These are phyloP conservation scores for Curvularia sp. DNA, from an alignment of 2,329 filamentous ascomycete species.

Conservation along the genomic window DNA sequence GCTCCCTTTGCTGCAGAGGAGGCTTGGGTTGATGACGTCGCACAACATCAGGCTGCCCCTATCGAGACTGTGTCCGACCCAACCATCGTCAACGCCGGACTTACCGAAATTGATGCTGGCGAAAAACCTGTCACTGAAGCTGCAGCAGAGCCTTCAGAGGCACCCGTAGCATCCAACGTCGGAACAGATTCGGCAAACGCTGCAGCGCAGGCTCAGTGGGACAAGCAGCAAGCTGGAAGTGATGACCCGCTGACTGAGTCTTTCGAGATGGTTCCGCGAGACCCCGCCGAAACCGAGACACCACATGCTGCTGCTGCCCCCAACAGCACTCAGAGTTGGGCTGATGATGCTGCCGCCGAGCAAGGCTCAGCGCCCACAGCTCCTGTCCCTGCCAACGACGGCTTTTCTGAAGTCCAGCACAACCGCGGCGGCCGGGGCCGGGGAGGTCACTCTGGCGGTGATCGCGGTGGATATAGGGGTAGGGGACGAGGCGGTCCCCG, in stretches of 20 bases:
- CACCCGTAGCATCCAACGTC: slow-evolving; percentile 50
- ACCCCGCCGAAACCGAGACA: slow-evolving; percentile 76
- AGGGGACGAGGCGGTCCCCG: slow-evolving; percentile 57
- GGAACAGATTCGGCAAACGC: slow-evolving; percentile 55
- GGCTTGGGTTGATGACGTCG: slow-evolving; percentile 58
- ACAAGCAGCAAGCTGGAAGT: slow-evolving; percentile 59
- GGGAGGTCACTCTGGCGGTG: slow-evolving; percentile 51
- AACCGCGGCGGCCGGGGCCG: slow-evolving; percentile 59
- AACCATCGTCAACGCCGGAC: slow-evolving; percentile 69
- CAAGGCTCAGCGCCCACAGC: slow-evolving; percentile 38
- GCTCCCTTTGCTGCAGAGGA: slow-evolving; percentile 63
- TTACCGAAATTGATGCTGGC: slow-evolving; percentile 68
- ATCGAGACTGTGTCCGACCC: slow-evolving; percentile 63
- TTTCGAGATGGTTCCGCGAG: slow-evolving; percentile 78
- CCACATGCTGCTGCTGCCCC: slow-evolving; percentile 61
- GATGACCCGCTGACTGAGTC: slow-evolving; percentile 65
- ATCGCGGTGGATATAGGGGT: slow-evolving; percentile 63
- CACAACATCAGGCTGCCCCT: slow-evolving; percentile 53
- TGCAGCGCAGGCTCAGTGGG: slow-evolving; percentile 73
- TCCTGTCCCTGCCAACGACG: slow-evolving; percentile 61
- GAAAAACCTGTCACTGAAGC: slow-evolving; percentile 42
- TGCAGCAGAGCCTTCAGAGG: slow-evolving; percentile 33
- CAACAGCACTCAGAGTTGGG: slow-evolving; percentile 78
- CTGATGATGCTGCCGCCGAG: slow-evolving; percentile 70
- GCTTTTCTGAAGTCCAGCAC: slow-evolving; percentile 72